A percentile compares a stretch with the other conserved stretches of the same genome.
These are phyloP conservation scores for Clohesyomyces aquaticus DNA, from an alignment of 495 filamentous ascomycete species.

Conservation along the genomic window DNA sequence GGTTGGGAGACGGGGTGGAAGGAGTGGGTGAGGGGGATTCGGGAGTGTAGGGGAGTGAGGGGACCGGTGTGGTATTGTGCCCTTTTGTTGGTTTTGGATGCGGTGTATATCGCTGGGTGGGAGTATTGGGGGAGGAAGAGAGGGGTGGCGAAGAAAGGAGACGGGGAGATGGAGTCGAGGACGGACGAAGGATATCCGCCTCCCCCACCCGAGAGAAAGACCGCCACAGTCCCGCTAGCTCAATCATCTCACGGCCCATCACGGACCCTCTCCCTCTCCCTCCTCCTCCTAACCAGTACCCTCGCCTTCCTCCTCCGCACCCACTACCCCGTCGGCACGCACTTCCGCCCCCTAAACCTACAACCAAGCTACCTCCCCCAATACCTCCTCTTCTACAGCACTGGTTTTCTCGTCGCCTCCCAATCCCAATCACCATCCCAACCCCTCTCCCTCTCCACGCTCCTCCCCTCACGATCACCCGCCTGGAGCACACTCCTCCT, in stretches of 20 bases:
- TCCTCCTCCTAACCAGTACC: not conserved
- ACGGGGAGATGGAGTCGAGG: not conserved
- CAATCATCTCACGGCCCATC: too few species aligned
- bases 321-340: conserved; percentile 4
- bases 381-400: conserved; percentile 21
- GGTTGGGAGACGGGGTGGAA: too few species aligned
- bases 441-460: too few species aligned
- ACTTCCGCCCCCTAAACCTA: conserved; percentile 2
- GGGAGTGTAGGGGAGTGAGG: conserved; percentile 17
- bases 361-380: conserved; percentile 20
- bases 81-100: conserved; percentile 28
- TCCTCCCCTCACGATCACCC: not conserved
- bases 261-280: not conserved
- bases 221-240: not conserved
- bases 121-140: not conserved
- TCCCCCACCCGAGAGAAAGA: not conserved
- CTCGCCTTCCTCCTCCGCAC: conserved; percentile 4
- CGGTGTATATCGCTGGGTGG: conserved; percentile 9
- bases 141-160: not conserved
- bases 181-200: not conserved
- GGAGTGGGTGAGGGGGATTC: not conserved
- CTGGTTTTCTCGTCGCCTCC: conserved; percentile 3
- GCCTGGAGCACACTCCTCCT: not conserved
- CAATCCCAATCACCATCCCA: not conserved
- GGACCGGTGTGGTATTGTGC: conserved; percentile 36